These are phyloP conservation scores for Trichoderma gamsii DNA, from an alignment of 495 filamentous ascomycete genomes.

Conservation along the genomic window DNA sequence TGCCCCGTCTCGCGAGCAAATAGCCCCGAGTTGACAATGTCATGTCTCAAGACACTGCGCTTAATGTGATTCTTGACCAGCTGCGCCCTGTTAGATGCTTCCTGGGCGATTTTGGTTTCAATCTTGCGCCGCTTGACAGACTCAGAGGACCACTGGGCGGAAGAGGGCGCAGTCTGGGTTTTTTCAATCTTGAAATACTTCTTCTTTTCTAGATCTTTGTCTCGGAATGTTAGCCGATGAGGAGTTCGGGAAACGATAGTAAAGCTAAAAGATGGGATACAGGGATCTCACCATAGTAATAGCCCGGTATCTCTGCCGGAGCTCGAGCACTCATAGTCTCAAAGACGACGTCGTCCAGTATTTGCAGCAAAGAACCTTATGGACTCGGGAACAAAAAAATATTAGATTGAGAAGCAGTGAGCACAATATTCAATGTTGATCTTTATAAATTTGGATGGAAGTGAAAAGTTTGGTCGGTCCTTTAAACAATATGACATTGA, in stretches of 20 bases:
- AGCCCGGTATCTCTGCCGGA: slow-evolving; percentile 33
- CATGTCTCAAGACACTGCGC: slow-evolving; percentile 15
- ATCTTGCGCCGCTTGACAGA: slow-evolving; percentile 35
- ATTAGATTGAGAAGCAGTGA: too few species aligned
- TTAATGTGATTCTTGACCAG: slow-evolving; percentile 23
- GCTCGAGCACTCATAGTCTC: slow-evolving; percentile 2
- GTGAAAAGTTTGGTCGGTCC: too few species aligned
- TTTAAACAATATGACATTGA: too few species aligned
- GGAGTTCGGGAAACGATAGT: too few species aligned
- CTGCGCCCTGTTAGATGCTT: neutral
- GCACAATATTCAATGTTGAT: too few species aligned
- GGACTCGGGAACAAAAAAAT: too few species aligned
- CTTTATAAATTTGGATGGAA: too few species aligned
- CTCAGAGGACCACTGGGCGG: slow-evolving; percentile 31
- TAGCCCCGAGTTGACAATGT: slow-evolving; percentile 24
- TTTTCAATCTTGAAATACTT: slow-evolving; percentile 47
- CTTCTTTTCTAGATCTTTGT: slow-evolving; percentile 34
- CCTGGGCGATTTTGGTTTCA: slow-evolving; percentile 21
- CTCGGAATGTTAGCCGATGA: neutral
- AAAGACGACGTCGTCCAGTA: neutral
- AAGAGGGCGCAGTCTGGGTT: slow-evolving; percentile 27
- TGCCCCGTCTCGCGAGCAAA: slow-evolving; percentile 24
- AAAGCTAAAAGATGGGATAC: neutral
- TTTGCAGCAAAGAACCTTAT: too few species aligned
- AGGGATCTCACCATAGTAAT: slow-evolving; percentile 35